Percentiles rank a stretch among this genome's conserved stretches.
Conservation (phyloP, 169 alveolate genomes). For the Eimeria tenella region DNA sequence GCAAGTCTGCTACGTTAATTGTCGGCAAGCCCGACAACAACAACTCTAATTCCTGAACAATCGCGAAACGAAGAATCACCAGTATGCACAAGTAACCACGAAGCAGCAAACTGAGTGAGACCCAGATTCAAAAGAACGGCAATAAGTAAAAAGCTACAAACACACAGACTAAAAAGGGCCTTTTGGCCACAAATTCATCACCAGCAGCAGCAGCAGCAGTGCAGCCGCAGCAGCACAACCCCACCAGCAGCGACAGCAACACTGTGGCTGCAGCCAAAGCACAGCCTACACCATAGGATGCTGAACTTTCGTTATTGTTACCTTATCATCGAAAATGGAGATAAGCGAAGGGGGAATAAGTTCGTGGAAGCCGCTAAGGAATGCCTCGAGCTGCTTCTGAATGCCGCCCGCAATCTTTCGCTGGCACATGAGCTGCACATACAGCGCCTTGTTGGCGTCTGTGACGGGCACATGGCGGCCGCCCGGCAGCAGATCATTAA, state of each 20-base stretch:
- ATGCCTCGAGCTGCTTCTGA: constrained; percentile 96
- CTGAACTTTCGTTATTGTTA: constrained; percentile 38
- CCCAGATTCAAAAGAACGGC: neutral
- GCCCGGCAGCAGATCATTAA: constrained; percentile 96
- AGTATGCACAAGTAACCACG: neutral
- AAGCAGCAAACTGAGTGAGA: neutral
- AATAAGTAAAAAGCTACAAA: neutral
- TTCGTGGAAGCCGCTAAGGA: constrained; percentile 98
- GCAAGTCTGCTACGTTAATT: constrained; percentile 97
- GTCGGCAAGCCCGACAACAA: constrained; percentile 98
- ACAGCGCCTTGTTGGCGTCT: constrained; percentile 88
- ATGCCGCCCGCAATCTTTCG: constrained; percentile 96
- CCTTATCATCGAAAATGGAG: constrained; percentile 97
- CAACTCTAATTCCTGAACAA: constrained; percentile 79
- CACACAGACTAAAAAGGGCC: neutral
- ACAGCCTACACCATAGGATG: neutral
- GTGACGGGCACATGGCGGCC: constrained; percentile 94
- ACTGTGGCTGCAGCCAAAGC: neutral
- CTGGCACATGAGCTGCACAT: constrained; percentile 96
- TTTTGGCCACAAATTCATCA: neutral
- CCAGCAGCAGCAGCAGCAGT: neutral
- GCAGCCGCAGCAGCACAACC: neutral
- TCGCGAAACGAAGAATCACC: neutral
- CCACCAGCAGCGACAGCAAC: neutral
- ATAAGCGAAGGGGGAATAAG: constrained; percentile 96